Percentiles rank a stretch among this genome's conserved stretches.
Conservation (phyloP, 371 early-diverging fungal species). For the Apophysomyces sp. region DNA sequence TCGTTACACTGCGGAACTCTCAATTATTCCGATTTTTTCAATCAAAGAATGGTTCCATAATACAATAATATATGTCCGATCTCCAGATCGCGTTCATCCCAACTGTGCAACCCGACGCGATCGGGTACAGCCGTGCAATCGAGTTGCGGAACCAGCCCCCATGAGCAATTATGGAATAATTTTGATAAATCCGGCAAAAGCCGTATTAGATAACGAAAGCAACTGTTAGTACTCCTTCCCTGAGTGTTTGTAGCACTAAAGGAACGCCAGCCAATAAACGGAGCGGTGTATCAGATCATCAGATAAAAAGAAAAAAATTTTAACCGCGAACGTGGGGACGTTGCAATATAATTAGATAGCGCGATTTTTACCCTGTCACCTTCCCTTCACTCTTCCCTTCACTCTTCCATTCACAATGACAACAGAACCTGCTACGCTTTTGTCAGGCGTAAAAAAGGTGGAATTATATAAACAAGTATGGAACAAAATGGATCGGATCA, state of each 20-base stretch:
- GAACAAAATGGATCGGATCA: background rate
- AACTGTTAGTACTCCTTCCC: too few species aligned
- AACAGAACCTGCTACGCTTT: background rate
- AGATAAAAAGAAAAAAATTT: slow-evolving; percentile 1
- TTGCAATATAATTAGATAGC: too few species aligned
- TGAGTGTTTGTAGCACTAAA: too few species aligned
- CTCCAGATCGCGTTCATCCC: background rate
- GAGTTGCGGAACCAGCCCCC: too few species aligned
- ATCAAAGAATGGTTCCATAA: too few species aligned
- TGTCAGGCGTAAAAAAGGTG: background rate
- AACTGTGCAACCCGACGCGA: too few species aligned
- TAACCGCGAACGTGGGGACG: background rate
- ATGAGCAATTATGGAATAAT: too few species aligned
- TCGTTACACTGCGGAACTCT: background rate
- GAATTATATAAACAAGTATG: background rate
- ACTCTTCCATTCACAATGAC: background rate
- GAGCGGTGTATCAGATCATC: background rate
- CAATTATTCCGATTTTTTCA: too few species aligned
- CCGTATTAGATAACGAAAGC: too few species aligned
- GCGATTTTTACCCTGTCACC: background rate
- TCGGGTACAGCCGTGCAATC: too few species aligned
- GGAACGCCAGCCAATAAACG: background rate
- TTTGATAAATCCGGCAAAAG: too few species aligned
- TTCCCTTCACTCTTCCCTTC: background rate
- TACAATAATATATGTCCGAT: background rate